phyloP scores from a whole-genome alignment of 768 basidiomycete genomes.

The Lactifluus echinatus region DNA sequence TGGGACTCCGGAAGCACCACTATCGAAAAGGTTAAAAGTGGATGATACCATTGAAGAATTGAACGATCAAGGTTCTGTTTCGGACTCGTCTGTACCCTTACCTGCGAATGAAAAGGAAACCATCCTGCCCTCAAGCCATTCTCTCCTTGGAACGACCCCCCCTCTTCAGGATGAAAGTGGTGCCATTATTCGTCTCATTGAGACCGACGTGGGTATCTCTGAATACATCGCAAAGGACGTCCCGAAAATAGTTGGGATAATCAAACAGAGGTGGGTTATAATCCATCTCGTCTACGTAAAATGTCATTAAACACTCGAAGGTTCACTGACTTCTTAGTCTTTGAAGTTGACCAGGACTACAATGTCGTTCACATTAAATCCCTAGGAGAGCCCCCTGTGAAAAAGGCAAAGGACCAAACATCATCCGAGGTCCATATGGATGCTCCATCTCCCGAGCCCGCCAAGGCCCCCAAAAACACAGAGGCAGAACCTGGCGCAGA shows the following conservation, averaged over 20 bases:
- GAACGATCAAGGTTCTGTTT: conserved; percentile 8
- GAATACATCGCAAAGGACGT: conserved; percentile 70
- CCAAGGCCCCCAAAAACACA: conserved; percentile 16
- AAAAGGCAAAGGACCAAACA: conserved; percentile 31
- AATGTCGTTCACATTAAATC: conserved; percentile 76
- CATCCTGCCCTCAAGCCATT: conserved; percentile 65
- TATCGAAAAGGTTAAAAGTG: conserved; percentile 33
- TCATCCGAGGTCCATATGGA: conserved; percentile 14
- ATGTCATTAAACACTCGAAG: conserved; percentile 33
- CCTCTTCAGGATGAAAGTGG: conserved; percentile 42
- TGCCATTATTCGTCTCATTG: conserved; percentile 49
- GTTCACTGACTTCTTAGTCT: conserved; percentile 96
- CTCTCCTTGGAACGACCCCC: conserved; percentile 50
- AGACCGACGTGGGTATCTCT: conserved; percentile 84
- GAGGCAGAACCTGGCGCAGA: not conserved
- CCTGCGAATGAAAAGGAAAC: conserved; percentile 20
- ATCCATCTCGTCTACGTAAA: not conserved
- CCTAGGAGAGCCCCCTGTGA: conserved; percentile 48
- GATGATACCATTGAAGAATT: conserved; percentile 19
- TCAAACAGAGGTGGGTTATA: conserved; percentile 85
- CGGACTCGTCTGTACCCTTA: conserved; percentile 20
- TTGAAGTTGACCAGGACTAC: conserved; percentile 77
- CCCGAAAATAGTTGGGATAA: conserved; percentile 78
- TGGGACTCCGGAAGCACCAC: conserved; percentile 22
- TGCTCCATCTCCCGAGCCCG: conserved; percentile 14